Evolutionary conservation across 202 grass and related monocot genomes (phyloP), one percentile per base, ranked within the genome.

Genomic region (Panicum virgatum): DNA sequence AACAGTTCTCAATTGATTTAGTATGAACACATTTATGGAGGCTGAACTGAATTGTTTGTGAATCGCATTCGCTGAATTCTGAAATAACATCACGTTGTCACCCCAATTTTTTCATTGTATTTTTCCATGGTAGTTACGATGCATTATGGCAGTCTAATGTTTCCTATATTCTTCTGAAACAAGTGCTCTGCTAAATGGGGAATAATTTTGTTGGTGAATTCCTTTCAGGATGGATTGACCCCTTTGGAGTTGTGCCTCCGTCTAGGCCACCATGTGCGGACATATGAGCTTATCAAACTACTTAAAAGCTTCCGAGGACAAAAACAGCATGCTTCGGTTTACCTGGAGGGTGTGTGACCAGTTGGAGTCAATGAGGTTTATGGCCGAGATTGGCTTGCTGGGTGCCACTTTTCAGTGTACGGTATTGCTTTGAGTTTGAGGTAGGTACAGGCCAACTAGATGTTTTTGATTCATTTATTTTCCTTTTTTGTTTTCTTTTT

Each of bases 281-380:
- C 80, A 15, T 99, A 90, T 79, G 93, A 99, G 71, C 83, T 99
- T 82, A 90, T 92, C 79, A 99, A 90, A 78, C 81, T 96, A 87
- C 91, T 96, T 59, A 99, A 94, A 87, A 90, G 57, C 75, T 82
- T 86, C 37, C 47, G 71, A 36, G 36, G 82, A 40, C 60, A 74
- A 64, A 96, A 88, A 52, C 66, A 83, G 84, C 69, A 36, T 37
- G 64, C 58, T 47, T 69, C 56, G 9, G 64, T 75, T 80, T 51
- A 57, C 30, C 14, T 23, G 3, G 79, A 79, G 3, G 66, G 11
- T 79, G n/a, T 46, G 29, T 47, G 56, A 63, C 14, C 69, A 29
- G 32, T 36, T 26, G 40, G 51, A 64, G 15, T 74, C 2, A 29
- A 12, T 78, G 50, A 68, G 67, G 62, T 46, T 80, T 66, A 39